phyloP scores from a whole-genome alignment of 2,329 filamentous ascomycete genomes.

The Acrodontium crateriforme region DNA sequence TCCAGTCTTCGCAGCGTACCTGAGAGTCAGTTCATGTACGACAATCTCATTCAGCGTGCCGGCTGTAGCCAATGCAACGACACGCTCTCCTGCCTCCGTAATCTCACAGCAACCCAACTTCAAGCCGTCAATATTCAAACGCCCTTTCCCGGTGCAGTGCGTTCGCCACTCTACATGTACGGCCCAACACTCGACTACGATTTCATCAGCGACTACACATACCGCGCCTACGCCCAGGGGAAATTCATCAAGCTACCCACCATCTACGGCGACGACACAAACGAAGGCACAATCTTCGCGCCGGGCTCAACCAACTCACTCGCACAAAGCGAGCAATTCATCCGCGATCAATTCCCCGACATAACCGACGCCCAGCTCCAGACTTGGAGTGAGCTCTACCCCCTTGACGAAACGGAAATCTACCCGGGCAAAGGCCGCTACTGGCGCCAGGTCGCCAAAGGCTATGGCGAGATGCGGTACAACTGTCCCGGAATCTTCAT shows the following conservation, averaged over 20 bases:
- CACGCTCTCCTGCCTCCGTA: conserved; percentile 37
- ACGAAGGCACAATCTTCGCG: conserved; percentile 52
- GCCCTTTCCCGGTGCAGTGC: conserved; percentile 31
- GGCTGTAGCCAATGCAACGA: conserved; percentile 32
- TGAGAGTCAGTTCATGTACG: conserved; percentile 41
- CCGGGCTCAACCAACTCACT: conserved; percentile 37
- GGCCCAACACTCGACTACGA: conserved; percentile 38
- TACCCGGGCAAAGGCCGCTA: conserved; percentile 39
- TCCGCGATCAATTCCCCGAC: conserved; percentile 44
- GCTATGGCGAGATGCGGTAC: conserved; percentile 52
- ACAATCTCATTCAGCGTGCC: conserved; percentile 36
- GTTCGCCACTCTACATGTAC: conserved; percentile 37
- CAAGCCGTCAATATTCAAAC: conserved; percentile 34
- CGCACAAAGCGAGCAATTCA: conserved; percentile 39
- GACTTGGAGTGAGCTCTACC: conserved; percentile 42
- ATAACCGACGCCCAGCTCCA: conserved; percentile 38
- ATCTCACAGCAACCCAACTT: conserved; percentile 28
- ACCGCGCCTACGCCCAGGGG: conserved; percentile 33
- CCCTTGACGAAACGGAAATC: conserved; percentile 27
- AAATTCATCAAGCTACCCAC: conserved; percentile 39
- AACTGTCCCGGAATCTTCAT: conserved; percentile 49
- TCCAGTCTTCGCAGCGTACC: conserved; percentile 34
- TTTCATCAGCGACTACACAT: conserved; percentile 38
- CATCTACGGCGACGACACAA: conserved; percentile 43
- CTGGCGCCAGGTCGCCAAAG: conserved; percentile 45